phyloP scores from a whole-genome alignment of 1,284 basidiomycete species.

The Farysia itapuensis region DNA sequence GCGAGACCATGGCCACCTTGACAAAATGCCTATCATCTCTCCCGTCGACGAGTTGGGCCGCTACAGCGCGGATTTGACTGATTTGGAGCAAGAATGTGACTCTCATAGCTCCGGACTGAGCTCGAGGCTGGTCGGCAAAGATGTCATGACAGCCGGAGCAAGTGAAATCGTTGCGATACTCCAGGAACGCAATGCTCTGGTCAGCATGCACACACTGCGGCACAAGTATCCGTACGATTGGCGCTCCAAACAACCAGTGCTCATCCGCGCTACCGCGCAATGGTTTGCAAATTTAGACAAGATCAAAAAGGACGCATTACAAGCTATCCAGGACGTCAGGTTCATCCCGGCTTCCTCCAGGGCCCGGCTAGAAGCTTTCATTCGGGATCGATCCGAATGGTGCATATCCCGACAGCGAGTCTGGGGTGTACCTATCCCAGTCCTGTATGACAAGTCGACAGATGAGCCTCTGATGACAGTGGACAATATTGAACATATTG shows the following conservation, averaged over 20 bases:
- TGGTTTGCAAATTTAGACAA: slow-evolving; percentile 92
- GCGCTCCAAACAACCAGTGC: slow-evolving; percentile 90
- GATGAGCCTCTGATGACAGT: slow-evolving; percentile 69
- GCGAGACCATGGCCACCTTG: slow-evolving; percentile 34
- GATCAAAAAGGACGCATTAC: slow-evolving; percentile 76
- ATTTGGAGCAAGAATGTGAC: slow-evolving; percentile 4
- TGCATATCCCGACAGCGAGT: slow-evolving; percentile 97
- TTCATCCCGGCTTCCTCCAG: slow-evolving; percentile 69
- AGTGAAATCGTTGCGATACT: slow-evolving; percentile 67
- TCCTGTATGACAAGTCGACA: slow-evolving; percentile 72
- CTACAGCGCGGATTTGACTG: slow-evolving; percentile 64
- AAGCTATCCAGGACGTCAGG: slow-evolving; percentile 71
- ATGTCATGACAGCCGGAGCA: slow-evolving; percentile 74
- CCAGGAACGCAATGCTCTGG: slow-evolving; percentile 65
- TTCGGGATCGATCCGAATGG: slow-evolving; percentile 91
- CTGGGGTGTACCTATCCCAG: slow-evolving; percentile 97
- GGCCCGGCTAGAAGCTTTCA: slow-evolving; percentile 76
- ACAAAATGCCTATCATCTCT: slow-evolving; percentile 38
- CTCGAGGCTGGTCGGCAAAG: slow-evolving; percentile 68
- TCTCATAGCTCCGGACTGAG: slow-evolving; percentile 65
- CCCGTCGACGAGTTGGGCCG: slow-evolving; percentile 76
- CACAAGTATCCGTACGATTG: slow-evolving; percentile 97
- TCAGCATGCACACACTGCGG: slow-evolving; percentile 70
- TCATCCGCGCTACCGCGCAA: slow-evolving; percentile 92
- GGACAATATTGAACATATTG: slow-evolving; percentile 75